Percentiles rank a stretch among this genome's conserved stretches.
Evolutionary conservation across 108 stramenopile species (phyloP).

Genomic region (Nannochloropsis gaditana): DNA sequence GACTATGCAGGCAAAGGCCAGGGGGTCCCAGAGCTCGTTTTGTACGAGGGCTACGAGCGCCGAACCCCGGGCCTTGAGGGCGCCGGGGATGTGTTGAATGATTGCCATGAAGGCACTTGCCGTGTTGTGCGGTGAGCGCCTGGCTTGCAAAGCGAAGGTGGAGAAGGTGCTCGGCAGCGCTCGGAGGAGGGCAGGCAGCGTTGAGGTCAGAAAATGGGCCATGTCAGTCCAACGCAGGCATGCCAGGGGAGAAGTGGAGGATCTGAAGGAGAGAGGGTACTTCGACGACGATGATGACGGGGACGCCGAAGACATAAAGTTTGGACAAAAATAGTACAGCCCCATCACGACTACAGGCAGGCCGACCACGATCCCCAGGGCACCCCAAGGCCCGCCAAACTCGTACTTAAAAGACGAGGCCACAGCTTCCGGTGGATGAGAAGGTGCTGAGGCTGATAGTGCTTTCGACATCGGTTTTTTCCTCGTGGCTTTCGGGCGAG

Average conservation of each 20-base stretch:
- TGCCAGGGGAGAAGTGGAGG: conserved; percentile 56
- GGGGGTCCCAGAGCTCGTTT: conserved; percentile 38
- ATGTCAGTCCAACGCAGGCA: conserved; percentile 21
- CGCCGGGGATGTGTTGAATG: conserved; percentile 38
- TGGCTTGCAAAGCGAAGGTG: conserved; percentile 18
- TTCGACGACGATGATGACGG: conserved; percentile 60
- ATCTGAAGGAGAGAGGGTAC: conserved; percentile 39
- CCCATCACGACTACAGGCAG: conserved; percentile 68
- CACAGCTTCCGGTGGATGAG: too few relatives aligned
- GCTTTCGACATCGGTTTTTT: too few relatives aligned
- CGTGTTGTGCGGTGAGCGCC: not conserved
- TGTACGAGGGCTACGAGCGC: conserved; percentile 32
- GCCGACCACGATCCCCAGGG: conserved; percentile 59
- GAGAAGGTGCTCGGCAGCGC: not conserved
- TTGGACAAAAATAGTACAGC: conserved; percentile 50
- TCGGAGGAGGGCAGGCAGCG: not conserved
- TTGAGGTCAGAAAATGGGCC: not conserved
- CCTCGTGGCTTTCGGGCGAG: too few relatives aligned
- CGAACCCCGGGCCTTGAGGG: conserved; percentile 20
- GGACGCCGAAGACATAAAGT: not conserved
- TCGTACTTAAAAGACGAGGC: conserved; percentile 58
- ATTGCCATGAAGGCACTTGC: conserved; percentile 20
- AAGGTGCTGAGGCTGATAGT: too few relatives aligned
- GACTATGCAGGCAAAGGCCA: conserved; percentile 57
- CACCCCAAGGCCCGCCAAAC: conserved; percentile 90